Conservation (phyloP, 192 early-diverging fungal species). For the Coemansia sp. region DNA sequence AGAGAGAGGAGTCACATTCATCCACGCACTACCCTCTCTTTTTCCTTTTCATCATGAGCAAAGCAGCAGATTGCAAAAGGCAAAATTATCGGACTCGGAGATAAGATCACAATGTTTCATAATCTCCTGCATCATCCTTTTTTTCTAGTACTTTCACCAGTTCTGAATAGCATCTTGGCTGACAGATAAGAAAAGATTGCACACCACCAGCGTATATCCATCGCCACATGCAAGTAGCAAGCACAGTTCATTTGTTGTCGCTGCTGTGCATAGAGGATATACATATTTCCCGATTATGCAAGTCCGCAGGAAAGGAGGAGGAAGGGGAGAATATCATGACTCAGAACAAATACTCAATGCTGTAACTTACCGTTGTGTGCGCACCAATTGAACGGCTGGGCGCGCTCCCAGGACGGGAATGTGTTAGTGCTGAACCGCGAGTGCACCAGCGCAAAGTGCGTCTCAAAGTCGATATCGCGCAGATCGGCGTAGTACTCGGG, state of each 20-base stretch:
- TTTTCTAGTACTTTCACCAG: too few species aligned
- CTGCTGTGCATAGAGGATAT: too few species aligned
- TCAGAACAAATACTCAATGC: background rate
- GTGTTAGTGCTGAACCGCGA: slow-evolving; percentile 99
- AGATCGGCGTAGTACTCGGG: slow-evolving; percentile 92
- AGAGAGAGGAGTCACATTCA: too few species aligned
- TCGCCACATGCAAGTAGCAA: too few species aligned
- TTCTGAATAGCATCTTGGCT: too few species aligned
- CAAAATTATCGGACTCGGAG: background rate
- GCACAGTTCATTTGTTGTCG: too few species aligned
- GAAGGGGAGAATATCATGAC: background rate
- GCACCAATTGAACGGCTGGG: slow-evolving; percentile 97
- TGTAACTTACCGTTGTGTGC: slow-evolving; percentile 88
- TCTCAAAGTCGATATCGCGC: slow-evolving; percentile 73
- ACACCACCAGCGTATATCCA: too few species aligned
- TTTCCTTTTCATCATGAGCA: background rate
- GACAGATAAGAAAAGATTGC: too few species aligned
- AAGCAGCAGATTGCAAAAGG: background rate
- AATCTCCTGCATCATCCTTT: too few species aligned
- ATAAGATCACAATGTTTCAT: background rate
- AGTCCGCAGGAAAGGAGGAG: too few species aligned
- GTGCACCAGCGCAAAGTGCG: slow-evolving; percentile 96
- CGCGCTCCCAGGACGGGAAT: slow-evolving; percentile 98
- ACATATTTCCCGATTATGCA: too few species aligned
- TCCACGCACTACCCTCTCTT: too few species aligned